Percentiles rank a stretch among this genome's conserved stretches.
Conservation (phyloP, 176 grass and related monocot species). For the Microstegium vimineum region DNA sequence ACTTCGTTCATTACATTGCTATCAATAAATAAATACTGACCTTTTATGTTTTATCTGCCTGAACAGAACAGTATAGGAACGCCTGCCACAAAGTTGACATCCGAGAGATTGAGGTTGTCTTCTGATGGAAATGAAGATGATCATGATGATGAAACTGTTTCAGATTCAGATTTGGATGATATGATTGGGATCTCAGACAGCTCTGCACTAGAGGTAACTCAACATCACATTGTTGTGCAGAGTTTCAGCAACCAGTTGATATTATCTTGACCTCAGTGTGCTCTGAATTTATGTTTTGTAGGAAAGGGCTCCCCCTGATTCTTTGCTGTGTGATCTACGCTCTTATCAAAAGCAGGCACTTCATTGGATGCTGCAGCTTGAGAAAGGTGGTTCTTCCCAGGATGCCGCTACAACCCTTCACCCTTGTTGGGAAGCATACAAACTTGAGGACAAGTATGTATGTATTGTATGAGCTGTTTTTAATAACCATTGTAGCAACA, state of each 20-base stretch:
- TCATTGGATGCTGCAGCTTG: constrained; percentile 89
- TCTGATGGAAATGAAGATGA: constrained; percentile 47
- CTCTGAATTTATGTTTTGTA: constrained; percentile 25
- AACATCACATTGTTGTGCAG: constrained; percentile 4
- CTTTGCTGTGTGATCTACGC: constrained; percentile 72
- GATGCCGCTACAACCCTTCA: constrained; percentile 80
- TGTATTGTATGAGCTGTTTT: constrained; percentile 5
- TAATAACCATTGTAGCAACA: neutral
- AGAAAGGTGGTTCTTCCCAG: constrained; percentile 66
- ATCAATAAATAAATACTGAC: constrained; percentile 24
- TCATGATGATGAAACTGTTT: constrained; percentile 51
- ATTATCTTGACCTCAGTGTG: constrained; percentile 24
- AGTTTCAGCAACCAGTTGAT: constrained; percentile 13
- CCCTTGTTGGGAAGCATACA: constrained; percentile 95
- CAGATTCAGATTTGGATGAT: constrained; percentile 78
- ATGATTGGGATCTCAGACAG: constrained; percentile 77
- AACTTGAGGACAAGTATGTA: constrained; percentile 70
- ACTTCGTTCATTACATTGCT: constrained; percentile 9
- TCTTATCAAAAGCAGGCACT: constrained; percentile 97
- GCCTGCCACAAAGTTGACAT: constrained; percentile 39
- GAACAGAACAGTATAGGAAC: constrained; percentile 46
- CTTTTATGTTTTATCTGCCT: constrained; percentile 25
- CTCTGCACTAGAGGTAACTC: constrained; percentile 63
- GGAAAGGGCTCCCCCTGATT: constrained; percentile 66
- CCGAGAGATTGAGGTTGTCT: constrained; percentile 60